These are phyloP conservation scores for Stagonosporopsis tanaceti DNA, from an alignment of 2,329 filamentous ascomycete genomes.

Conservation along the genomic window DNA sequence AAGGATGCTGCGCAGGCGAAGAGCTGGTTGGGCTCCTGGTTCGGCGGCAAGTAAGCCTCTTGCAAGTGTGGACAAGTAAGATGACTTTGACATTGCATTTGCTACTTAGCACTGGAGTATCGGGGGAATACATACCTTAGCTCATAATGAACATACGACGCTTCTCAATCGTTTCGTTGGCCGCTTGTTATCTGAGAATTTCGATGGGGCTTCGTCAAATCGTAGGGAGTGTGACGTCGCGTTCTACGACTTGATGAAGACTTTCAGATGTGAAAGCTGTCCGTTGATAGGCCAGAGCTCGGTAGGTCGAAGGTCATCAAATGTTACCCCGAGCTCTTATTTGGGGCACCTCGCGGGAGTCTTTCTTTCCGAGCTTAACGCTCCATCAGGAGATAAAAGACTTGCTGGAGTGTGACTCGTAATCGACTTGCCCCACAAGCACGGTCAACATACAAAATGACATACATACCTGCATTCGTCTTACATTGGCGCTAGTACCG, in stretches of 20 bases:
- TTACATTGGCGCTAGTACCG: slow-evolving; percentile 1
- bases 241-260: not conserved
- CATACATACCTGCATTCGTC: not conserved
- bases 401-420: not conserved
- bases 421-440: not conserved
- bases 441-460: not conserved
- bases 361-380: too few relatives aligned
- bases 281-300: too few relatives aligned
- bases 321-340: too few relatives aligned
- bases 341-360: too few relatives aligned
- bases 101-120: slow-evolving; percentile 36
- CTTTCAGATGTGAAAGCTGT: too few relatives aligned
- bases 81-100: slow-evolving; percentile 30
- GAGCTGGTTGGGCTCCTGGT: slow-evolving; percentile 84
- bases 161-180: not conserved
- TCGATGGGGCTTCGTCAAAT: not conserved
- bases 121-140: slow-evolving; percentile 22
- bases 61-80: not conserved
- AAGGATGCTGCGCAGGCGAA: slow-evolving; percentile 82
- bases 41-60: slow-evolving; percentile 63
- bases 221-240: not conserved
- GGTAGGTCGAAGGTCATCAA: too few relatives aligned
- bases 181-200: not conserved
- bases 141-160: slow-evolving; percentile 24
- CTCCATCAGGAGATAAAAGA: not conserved